phyloP scores from a whole-genome alignment of 139 green algal genomes.

The Chlamydomonas incerta region DNA sequence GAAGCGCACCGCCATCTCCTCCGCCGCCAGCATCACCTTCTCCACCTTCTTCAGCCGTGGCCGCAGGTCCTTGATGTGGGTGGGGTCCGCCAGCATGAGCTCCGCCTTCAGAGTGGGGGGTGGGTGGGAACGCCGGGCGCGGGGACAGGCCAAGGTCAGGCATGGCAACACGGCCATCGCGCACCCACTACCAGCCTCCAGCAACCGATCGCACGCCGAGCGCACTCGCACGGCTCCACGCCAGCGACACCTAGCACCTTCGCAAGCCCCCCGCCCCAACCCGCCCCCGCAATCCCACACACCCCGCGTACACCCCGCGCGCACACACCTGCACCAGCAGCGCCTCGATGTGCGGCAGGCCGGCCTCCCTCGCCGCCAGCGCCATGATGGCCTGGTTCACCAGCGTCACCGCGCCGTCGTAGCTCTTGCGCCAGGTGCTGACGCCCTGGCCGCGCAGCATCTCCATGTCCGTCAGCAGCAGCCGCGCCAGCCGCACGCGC shows the following conservation, averaged over 20 bases:
- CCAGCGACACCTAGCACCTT: neutral
- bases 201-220: too few species aligned
- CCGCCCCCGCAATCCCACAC: too few species aligned
- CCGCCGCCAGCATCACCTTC: constrained; percentile 48
- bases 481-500: constrained; percentile 42
- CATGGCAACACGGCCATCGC: too few species aligned
- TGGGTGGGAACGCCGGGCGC: neutral
- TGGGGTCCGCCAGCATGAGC: constrained; percentile 49
- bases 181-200: too few species aligned
- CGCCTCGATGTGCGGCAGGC: constrained; percentile 57
- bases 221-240: too few species aligned
- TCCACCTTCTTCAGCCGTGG: constrained; percentile 56
- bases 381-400: constrained; percentile 54
- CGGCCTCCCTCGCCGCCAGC: constrained; percentile 54
- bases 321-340: constrained; percentile 52
- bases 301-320: too few species aligned
- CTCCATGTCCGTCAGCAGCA: constrained; percentile 39
- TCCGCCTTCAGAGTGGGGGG: neutral
- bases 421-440: constrained; percentile 57
- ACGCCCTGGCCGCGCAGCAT: constrained; percentile 44
- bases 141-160: neutral
- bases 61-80: constrained; percentile 47
- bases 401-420: constrained; percentile 55
- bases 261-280: too few species aligned
- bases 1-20: constrained; percentile 56